Percentiles rank a stretch among this genome's conserved stretches.
These are phyloP conservation scores for Rhizopus stolonifer DNA, from an alignment of 371 early-diverging fungal species.

Conservation along the genomic window DNA sequence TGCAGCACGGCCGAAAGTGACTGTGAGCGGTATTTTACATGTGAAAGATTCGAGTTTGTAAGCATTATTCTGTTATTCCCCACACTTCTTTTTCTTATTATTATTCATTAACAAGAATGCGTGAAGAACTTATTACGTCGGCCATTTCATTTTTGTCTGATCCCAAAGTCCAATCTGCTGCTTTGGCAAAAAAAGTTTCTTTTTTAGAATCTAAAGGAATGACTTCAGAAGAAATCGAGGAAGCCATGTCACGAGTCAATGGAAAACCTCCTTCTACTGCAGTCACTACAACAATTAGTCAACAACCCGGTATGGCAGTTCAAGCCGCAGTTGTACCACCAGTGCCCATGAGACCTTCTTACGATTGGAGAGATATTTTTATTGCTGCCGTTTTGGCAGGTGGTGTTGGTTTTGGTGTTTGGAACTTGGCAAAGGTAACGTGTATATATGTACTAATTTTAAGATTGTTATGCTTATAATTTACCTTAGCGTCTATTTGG, in stretches of 20 bases:
- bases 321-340: conserved; percentile 44
- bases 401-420: conserved; percentile 84
- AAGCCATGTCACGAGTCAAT: conserved; percentile 74
- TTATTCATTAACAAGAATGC: conserved; percentile 26
- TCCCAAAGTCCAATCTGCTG: conserved; percentile 87
- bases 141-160: conserved; percentile 93
- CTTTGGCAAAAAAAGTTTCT: conserved; percentile 87
- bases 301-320: conserved; percentile 29
- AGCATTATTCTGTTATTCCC: conserved; percentile 6
- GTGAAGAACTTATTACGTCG: conserved; percentile 80
- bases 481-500: conserved; percentile 61
- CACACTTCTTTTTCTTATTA: conserved; percentile 8
- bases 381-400: conserved; percentile 86
- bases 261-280: conserved; percentile 36
- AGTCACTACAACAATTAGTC: conserved; percentile 24
- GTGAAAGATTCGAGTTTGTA: neutral
- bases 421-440: conserved; percentile 76
- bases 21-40: neutral
- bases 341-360: conserved; percentile 71
- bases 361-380: conserved; percentile 92
- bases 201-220: conserved; percentile 96
- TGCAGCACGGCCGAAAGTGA: too few species aligned
- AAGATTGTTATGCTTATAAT: neutral
- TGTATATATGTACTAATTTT: neutral
- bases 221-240: conserved; percentile 89